Evolutionary conservation across 2,329 filamentous ascomycete genomes (phyloP).

Genomic region (Penicillium sp.): DNA sequence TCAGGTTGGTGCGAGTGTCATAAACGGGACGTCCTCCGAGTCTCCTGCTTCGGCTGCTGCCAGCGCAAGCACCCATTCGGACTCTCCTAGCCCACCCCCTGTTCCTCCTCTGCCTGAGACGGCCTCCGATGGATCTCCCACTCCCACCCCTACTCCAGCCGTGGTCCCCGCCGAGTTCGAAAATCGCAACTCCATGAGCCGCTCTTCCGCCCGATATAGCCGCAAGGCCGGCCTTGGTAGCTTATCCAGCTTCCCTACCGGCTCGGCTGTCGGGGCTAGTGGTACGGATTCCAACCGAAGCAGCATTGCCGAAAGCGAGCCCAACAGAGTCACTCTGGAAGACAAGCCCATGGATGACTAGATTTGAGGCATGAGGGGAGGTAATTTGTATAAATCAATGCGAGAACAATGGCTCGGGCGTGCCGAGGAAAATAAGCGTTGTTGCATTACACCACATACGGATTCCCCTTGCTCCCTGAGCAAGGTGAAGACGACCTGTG

Average conservation of each 20-base stretch:
- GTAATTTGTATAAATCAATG: constrained; percentile 4
- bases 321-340: constrained; percentile 61
- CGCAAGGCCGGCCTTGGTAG: constrained; percentile 49
- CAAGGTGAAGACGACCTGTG: constrained; percentile 2
- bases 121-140: constrained; percentile 35
- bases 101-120: constrained; percentile 27
- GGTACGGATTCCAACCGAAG: constrained; percentile 34
- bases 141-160: constrained; percentile 32
- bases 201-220: constrained; percentile 49
- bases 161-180: constrained; percentile 42
- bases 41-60: constrained; percentile 25
- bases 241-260: constrained; percentile 32
- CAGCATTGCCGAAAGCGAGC: constrained; percentile 39
- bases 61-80: constrained; percentile 26
- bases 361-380: neutral
- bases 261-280: constrained; percentile 20
- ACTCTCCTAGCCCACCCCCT: constrained; percentile 30
- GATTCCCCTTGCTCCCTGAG: neutral
- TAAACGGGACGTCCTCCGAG: constrained; percentile 44
- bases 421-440: neutral
- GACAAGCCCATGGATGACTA: constrained; percentile 77
- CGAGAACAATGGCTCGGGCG: neutral
- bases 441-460: neutral
- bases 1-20: constrained; percentile 28
- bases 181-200: constrained; percentile 63